Conservation (phyloP, 768 basidiomycete species). For the Mycena olivaceomarginata region DNA sequence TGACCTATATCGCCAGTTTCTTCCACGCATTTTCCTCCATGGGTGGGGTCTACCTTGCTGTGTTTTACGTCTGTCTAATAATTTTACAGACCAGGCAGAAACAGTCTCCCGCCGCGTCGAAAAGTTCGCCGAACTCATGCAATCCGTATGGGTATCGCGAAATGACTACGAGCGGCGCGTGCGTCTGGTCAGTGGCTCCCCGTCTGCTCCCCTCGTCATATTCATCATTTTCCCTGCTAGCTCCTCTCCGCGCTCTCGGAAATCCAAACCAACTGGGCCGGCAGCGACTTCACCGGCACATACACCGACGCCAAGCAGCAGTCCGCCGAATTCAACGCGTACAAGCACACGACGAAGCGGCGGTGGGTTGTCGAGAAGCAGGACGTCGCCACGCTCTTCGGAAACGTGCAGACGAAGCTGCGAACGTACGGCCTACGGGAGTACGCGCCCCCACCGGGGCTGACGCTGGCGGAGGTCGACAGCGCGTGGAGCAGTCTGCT, state of each 20-base stretch:
- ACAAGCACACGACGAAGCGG: conserved; percentile 92
- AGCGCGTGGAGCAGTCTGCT: conserved; percentile 84
- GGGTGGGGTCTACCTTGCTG: conserved; percentile 71
- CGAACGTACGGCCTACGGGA: conserved; percentile 91
- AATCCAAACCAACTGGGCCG: conserved; percentile 83
- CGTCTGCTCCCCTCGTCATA: neutral
- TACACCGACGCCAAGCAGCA: conserved; percentile 90
- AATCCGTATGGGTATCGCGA: conserved; percentile 89
- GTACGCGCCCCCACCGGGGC: conserved; percentile 86
- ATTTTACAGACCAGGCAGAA: conserved; percentile 89
- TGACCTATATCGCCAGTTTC: conserved; percentile 98
- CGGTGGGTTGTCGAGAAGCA: conserved; percentile 93
- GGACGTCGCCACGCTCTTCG: conserved; percentile 90
- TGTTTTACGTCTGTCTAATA: conserved; percentile 16
- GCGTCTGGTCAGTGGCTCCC: conserved; percentile 69
- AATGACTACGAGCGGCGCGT: conserved; percentile 97
- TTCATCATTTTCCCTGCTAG: conserved; percentile 55
- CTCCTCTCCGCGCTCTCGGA: conserved; percentile 80
- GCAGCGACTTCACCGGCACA: conserved; percentile 79
- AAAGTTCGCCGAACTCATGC: conserved; percentile 97
- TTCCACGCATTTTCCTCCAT: conserved; percentile 99
- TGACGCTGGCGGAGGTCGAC: conserved; percentile 85
- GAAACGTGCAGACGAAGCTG: conserved; percentile 96
- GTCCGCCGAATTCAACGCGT: conserved; percentile 81
- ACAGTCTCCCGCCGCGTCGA: conserved; percentile 95